Conservation (phyloP, 768 basidiomycete species). For the Kwoniella sp. region DNA sequence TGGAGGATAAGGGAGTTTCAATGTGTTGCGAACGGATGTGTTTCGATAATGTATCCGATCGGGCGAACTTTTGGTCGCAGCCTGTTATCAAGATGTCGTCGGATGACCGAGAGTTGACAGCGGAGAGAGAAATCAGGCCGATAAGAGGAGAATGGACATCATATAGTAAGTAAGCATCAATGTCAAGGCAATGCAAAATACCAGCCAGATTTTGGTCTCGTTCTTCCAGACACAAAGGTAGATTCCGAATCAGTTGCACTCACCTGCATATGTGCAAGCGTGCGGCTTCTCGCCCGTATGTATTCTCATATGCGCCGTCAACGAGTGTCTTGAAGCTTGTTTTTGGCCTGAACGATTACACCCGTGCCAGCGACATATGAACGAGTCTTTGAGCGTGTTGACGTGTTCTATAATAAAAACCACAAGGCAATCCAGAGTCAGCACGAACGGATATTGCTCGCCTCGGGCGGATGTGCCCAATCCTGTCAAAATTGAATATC, state of each 20-base stretch:
- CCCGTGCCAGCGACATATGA: conserved; percentile 85
- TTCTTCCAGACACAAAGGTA: no score
- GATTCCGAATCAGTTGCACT: conserved; percentile 42
- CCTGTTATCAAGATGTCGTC: no score
- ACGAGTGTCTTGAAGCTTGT: conserved; percentile 84
- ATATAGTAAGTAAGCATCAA: no score
- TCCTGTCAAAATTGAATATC: no score
- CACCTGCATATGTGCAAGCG: conserved; percentile 76
- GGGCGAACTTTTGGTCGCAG: conserved; percentile 93
- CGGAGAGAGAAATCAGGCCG: not conserved
- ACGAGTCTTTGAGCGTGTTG: conserved; percentile 77
- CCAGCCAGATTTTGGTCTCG: no score
- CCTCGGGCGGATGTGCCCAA: no score
- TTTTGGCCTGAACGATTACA: conserved; percentile 77
- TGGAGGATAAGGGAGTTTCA: conserved; percentile 55
- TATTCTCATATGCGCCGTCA: conserved; percentile 85
- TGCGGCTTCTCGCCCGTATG: conserved; percentile 96
- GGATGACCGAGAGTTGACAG: conserved; percentile 1
- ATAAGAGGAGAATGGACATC: not conserved
- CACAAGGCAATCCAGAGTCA: no score
- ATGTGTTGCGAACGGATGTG: conserved; percentile 83
- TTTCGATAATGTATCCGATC: conserved; percentile 84
- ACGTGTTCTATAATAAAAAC: conserved; percentile 73
- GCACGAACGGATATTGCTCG: no score
- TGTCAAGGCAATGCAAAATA: no score